Evolutionary conservation across 192 early-diverging fungal genomes (phyloP).

Genomic region (Paraglomus occultum): DNA sequence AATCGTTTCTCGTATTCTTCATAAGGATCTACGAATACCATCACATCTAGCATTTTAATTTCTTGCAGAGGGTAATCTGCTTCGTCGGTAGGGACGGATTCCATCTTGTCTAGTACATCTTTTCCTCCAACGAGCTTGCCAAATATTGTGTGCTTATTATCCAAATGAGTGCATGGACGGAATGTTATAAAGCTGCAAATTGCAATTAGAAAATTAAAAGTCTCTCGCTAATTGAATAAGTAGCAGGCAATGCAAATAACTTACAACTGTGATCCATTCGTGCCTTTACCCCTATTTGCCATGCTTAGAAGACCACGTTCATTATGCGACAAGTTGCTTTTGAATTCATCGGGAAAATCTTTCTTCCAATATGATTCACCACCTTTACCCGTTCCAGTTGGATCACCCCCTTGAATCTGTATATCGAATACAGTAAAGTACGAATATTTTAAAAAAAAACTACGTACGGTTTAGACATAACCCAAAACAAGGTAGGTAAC

Average conservation of each 20-base stretch:
- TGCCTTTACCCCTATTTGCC: slow-evolving; percentile 93
- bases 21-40: slow-evolving; percentile 85
- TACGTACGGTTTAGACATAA: background rate
- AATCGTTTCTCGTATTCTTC: slow-evolving; percentile 68
- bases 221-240: background rate
- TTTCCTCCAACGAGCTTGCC: slow-evolving; percentile 89
- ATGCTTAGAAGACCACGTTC: slow-evolving; percentile 86
- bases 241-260: slow-evolving; percentile 12
- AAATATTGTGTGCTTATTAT: slow-evolving; percentile 92
- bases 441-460: background rate
- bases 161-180: slow-evolving; percentile 61
- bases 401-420: slow-evolving; percentile 92
- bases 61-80: slow-evolving; percentile 68
- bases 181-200: slow-evolving; percentile 64
- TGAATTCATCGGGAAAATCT: slow-evolving; percentile 71
- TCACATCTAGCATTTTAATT: slow-evolving; percentile 72
- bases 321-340: slow-evolving; percentile 67
- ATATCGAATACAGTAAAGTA: background rate
- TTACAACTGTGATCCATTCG: slow-evolving; percentile 83
- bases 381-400: slow-evolving; percentile 89
- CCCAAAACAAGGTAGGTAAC: background rate
- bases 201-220: slow-evolving; percentile 11
- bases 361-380: slow-evolving; percentile 73
- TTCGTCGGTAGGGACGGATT: slow-evolving; percentile 67
- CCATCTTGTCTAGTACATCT: slow-evolving; percentile 77